phyloP scores from a whole-genome alignment of 1,139 yeast species.

The Nadsonia commutata region DNA sequence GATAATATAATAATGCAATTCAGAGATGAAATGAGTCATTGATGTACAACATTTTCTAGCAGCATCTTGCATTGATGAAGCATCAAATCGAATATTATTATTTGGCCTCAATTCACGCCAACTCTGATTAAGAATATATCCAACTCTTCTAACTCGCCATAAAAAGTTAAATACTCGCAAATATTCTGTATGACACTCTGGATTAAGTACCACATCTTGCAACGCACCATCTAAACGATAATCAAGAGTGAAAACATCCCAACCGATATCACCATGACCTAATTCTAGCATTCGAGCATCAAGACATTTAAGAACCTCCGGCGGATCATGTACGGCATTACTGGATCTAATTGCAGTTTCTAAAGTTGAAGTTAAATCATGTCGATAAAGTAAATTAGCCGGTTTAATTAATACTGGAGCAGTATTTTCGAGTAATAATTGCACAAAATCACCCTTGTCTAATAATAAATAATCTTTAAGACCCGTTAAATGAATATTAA shows the following conservation, averaged over 20 bases:
- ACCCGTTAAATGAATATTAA: constrained; percentile 43
- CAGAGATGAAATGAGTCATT: constrained; percentile 26
- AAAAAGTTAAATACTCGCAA: constrained; percentile 71
- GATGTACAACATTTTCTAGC: constrained; percentile 5
- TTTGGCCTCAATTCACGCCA: constrained; percentile 26
- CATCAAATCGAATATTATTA: not conserved
- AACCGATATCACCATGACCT: constrained; percentile 48
- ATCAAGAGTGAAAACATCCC: constrained; percentile 90
- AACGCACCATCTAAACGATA: constrained; percentile 50
- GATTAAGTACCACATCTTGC: constrained; percentile 24
- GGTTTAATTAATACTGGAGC: constrained; percentile 42
- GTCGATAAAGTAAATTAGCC: constrained; percentile 47
- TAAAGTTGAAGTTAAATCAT: constrained; percentile 49
- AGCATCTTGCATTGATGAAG: constrained; percentile 1
- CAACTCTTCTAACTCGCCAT: constrained; percentile 62
- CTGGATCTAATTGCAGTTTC: constrained; percentile 54
- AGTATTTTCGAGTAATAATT: constrained; percentile 46
- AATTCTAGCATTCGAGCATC: constrained; percentile 71
- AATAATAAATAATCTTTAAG: constrained; percentile 56
- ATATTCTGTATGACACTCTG: constrained; percentile 39
- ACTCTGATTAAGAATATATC: constrained; percentile 32
- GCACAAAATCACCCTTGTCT: constrained; percentile 67
- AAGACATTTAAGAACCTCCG: constrained; percentile 35
- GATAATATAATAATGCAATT: constrained; percentile 25
- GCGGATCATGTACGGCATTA: constrained; percentile 35